Conservation (phyloP, 31 red algal species). For the Asparagopsis taxiformis region DNA sequence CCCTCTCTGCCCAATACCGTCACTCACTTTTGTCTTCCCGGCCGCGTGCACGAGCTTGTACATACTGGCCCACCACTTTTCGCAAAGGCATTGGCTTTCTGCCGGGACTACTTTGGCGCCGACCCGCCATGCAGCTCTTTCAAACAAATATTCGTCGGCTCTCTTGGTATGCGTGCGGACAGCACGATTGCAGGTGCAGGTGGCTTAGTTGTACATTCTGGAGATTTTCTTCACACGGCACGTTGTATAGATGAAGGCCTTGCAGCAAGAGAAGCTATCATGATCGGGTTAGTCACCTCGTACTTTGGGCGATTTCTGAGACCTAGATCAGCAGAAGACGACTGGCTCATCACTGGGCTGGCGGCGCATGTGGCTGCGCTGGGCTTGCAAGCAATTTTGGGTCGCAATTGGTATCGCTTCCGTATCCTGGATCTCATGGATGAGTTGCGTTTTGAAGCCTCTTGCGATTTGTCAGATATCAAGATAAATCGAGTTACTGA, state of each 20-base stretch:
- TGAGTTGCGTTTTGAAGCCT: conserved; percentile 24
- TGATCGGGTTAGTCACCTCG: conserved; percentile 48
- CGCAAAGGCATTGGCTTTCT: conserved; percentile 61
- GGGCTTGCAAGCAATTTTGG: conserved; percentile 52
- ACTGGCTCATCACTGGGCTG: conserved; percentile 61
- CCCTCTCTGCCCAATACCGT: conserved; percentile 41
- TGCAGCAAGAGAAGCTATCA: conserved; percentile 60
- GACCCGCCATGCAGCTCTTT: conserved; percentile 58
- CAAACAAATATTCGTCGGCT: conserved; percentile 70
- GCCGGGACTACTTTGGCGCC: conserved; percentile 65
- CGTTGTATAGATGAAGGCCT: conserved; percentile 59
- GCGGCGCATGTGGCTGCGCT: conserved; percentile 58
- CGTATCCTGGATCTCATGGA: conserved; percentile 50
- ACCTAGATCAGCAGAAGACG: conserved; percentile 52
- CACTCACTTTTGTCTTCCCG: conserved; percentile 74
- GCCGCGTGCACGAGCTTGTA: conserved; percentile 52
- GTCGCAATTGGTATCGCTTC: conserved; percentile 66
- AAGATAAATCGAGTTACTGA: conserved; percentile 36
- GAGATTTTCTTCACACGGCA: conserved; percentile 51
- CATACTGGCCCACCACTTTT: conserved; percentile 52
- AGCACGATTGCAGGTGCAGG: conserved; percentile 58
- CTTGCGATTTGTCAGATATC: conserved; percentile 24
- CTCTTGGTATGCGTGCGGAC: conserved; percentile 24
- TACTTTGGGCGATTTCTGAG: conserved; percentile 64
- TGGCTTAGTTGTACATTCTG: conserved; percentile 55